A percentile compares a stretch with the other conserved stretches of the same genome.
phyloP scores from a whole-genome alignment of 768 basidiomycete genomes.

The Nidula microcarpa region DNA sequence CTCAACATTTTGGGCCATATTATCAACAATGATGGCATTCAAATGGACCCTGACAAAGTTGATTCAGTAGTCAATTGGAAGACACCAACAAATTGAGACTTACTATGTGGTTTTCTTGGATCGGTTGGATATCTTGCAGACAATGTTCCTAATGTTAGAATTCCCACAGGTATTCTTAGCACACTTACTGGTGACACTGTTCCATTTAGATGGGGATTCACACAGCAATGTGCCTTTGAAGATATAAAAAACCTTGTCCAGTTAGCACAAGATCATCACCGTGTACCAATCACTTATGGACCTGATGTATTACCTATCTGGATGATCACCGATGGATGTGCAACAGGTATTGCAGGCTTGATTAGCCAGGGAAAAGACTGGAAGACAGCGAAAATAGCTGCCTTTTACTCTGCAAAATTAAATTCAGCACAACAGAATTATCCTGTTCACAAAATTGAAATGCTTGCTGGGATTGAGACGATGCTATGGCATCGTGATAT shows the following conservation, averaged over 20 bases:
- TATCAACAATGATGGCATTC: slow-evolving; percentile 27
- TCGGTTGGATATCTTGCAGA: slow-evolving; percentile 28
- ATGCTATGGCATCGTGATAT: slow-evolving; percentile 14
- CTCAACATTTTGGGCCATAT: slow-evolving; percentile 17
- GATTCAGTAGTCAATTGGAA: slow-evolving; percentile 22
- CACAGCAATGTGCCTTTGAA: slow-evolving; percentile 21
- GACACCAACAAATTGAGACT: slow-evolving; percentile 18
- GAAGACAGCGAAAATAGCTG: slow-evolving; percentile 22
- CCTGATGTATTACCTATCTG: slow-evolving; percentile 12
- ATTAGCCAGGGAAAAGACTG: slow-evolving; percentile 18
- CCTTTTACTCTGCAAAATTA: slow-evolving; percentile 23
- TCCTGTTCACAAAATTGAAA: slow-evolving; percentile 29
- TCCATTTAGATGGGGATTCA: slow-evolving; percentile 13
- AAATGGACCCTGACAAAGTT: slow-evolving; percentile 38
- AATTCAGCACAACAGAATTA: slow-evolving; percentile 26
- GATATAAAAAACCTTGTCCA: slow-evolving; percentile 19
- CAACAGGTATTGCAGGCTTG: slow-evolving; percentile 16
- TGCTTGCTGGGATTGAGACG: slow-evolving; percentile 24
- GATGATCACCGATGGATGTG: slow-evolving; percentile 22
- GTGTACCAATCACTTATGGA: slow-evolving; percentile 11
- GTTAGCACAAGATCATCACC: slow-evolving; percentile 6
- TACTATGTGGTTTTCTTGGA: slow-evolving; percentile 29
- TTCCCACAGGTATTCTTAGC: slow-evolving; percentile 24
- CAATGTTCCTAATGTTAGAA: slow-evolving; percentile 15
- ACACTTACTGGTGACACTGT: slow-evolving; percentile 7